phyloP scores from a whole-genome alignment of 345 rosid species.

The Aquilaria sinensis region DNA sequence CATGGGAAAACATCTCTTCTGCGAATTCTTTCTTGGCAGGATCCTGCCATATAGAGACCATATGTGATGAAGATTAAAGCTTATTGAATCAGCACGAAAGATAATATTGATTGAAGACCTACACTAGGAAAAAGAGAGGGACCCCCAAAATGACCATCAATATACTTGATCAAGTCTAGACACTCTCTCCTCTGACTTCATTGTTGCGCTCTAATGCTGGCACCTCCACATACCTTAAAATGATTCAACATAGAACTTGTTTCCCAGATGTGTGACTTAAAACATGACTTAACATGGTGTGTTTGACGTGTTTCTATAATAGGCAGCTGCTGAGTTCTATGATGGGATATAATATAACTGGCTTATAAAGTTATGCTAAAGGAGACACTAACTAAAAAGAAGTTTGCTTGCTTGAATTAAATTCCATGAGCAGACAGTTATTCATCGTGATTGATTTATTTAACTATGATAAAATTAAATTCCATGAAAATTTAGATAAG shows the following conservation, averaged over 20 bases:
- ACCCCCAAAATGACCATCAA: slow-evolving; percentile 73
- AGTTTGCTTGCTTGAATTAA: too few relatives aligned
- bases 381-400: too few relatives aligned
- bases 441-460: too few relatives aligned
- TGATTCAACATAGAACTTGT: neutral
- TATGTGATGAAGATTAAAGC: neutral
- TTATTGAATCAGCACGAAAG: neutral
- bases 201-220: slow-evolving; percentile 84
- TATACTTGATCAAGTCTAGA: slow-evolving; percentile 67
- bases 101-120: slow-evolving; percentile 7
- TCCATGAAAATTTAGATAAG: neutral
- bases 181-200: slow-evolving; percentile 75
- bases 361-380: too few relatives aligned
- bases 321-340: too few relatives aligned
- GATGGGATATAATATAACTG: too few relatives aligned
- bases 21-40: slow-evolving; percentile 59
- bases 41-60: slow-evolving; percentile 36
- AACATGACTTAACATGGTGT: too few relatives aligned
- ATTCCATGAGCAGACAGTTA: too few relatives aligned
- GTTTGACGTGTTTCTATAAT: too few relatives aligned
- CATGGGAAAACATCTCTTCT: slow-evolving; percentile 54
- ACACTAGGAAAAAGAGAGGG: slow-evolving; percentile 72
- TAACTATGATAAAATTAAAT: too few relatives aligned
- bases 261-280: too few relatives aligned
- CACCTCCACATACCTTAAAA: slow-evolving; percentile 35